Conservation (phyloP, 1,284 basidiomycete species). For the Puccinia triticina region DNA sequence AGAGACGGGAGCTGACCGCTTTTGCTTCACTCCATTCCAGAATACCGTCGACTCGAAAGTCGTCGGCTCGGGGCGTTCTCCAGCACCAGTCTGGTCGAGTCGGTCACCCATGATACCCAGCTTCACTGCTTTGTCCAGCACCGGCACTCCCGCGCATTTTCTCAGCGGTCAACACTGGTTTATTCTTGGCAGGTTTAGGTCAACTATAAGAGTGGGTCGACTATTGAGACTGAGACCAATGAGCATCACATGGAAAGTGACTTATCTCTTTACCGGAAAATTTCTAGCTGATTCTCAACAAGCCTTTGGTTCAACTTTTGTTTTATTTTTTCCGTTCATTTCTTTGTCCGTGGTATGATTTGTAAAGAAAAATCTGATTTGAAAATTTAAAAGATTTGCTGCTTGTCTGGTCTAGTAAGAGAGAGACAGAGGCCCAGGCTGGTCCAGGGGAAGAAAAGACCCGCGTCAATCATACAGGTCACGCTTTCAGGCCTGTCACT, state of each 20-base stretch:
- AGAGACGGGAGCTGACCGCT: no score
- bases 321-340: background rate
- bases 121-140: constrained; percentile 75
- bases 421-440: no score
- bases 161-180: constrained; percentile 68
- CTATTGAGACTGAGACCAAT: background rate
- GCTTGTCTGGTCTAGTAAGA: no score
- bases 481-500: no score
- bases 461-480: no score
- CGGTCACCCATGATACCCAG: constrained; percentile 64
- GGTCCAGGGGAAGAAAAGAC: no score
- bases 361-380: no score
- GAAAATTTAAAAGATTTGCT: no score
- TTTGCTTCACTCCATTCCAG: constrained; percentile 62
- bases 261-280: background rate
- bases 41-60: constrained; percentile 79
- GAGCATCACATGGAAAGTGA: no score
- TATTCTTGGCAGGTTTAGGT: constrained; percentile 12
- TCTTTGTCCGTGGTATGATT: no score
- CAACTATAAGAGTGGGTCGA: background rate
- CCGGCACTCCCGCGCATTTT: constrained; percentile 74
- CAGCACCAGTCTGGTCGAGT: constrained; percentile 77
- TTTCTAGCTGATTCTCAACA: background rate
- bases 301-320: background rate
- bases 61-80: constrained; percentile 86